Percentiles rank a stretch among this genome's conserved stretches.
Evolutionary conservation across 805 yeast species (phyloP).

Genomic region (Wickerhamomyces subpelliculosus): DNA sequence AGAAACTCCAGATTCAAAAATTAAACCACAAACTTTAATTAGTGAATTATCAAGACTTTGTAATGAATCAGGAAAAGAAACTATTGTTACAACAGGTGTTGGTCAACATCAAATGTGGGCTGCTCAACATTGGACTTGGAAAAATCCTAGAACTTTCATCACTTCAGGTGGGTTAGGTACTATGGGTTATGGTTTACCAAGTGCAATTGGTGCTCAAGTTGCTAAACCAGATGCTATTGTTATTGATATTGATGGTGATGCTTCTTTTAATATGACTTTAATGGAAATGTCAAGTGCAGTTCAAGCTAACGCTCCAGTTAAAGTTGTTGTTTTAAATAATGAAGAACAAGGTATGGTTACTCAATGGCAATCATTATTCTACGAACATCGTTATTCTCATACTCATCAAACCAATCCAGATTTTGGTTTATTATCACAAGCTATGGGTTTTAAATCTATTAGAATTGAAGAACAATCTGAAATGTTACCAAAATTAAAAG

Average conservation of each 20-base stretch:
- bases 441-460: conserved; percentile 87
- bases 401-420: conserved; percentile 95
- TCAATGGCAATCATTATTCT: conserved; percentile 97
- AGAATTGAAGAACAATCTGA: conserved; percentile 67
- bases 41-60: conserved; percentile 71
- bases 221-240: conserved; percentile 93
- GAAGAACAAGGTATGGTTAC: conserved; percentile 99
- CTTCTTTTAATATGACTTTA: conserved; percentile 97
- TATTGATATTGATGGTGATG: conserved; percentile 97
- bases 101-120: conserved; percentile 99
- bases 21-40: conserved; percentile 92
- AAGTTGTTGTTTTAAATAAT: conserved; percentile 83
- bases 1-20: conserved; percentile 73
- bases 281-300: conserved; percentile 91
- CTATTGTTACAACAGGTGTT: conserved; percentile 93
- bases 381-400: conserved; percentile 96
- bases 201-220: conserved; percentile 97
- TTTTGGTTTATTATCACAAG: conserved; percentile 86
- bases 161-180: conserved; percentile 99
- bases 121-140: conserved; percentile 96
- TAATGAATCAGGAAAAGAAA: conserved; percentile 55
- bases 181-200: conserved; percentile 96
- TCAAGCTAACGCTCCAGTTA: conserved; percentile 87
- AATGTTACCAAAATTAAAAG: conserved; percentile 46
- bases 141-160: conserved; percentile 83